These are phyloP conservation scores for Nannochloris sp. DNA, from an alignment of 139 green algal genomes.

Conservation along the genomic window DNA sequence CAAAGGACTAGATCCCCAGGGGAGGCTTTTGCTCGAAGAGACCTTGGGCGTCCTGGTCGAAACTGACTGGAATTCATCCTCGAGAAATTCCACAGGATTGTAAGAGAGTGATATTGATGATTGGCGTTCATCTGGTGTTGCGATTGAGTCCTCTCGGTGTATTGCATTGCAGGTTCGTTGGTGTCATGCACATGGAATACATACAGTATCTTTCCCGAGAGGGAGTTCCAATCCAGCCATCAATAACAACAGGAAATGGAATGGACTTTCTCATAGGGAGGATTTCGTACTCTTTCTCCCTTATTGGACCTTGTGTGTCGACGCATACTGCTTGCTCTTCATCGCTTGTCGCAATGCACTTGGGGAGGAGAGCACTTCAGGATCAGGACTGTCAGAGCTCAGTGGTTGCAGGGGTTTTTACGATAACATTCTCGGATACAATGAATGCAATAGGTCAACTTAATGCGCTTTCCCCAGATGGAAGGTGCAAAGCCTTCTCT, in stretches of 20 bases:
- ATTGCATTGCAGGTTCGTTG: slow-evolving; percentile 2
- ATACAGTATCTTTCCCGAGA: slow-evolving; percentile 12
- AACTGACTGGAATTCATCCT: slow-evolving; percentile 19
- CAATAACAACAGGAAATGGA: slow-evolving; percentile 31
- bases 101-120: slow-evolving; percentile 5
- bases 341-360: slow-evolving; percentile 61
- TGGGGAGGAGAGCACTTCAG: slow-evolving; percentile 38
- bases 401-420: slow-evolving; percentile 20
- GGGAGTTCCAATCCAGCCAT: slow-evolving; percentile 10
- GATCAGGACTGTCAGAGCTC: slow-evolving; percentile 16
- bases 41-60: slow-evolving; percentile 2
- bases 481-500: slow-evolving; percentile 48
- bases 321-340: slow-evolving; percentile 79
- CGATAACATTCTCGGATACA: slow-evolving; percentile 24
- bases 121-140: not conserved
- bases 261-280: slow-evolving; percentile 42
- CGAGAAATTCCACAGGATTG: slow-evolving; percentile 24
- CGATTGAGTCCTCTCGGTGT: not conserved
- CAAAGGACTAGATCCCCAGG: slow-evolving; percentile 30
- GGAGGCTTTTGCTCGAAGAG: slow-evolving; percentile 29
- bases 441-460: slow-evolving; percentile 35
- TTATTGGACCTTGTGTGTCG: slow-evolving; percentile 26
- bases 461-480: slow-evolving; percentile 20
- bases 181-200: slow-evolving; percentile 9
- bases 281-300: slow-evolving; percentile 43